phyloP scores from a whole-genome alignment of 257 asterid species.

The Plantago ovata region DNA sequence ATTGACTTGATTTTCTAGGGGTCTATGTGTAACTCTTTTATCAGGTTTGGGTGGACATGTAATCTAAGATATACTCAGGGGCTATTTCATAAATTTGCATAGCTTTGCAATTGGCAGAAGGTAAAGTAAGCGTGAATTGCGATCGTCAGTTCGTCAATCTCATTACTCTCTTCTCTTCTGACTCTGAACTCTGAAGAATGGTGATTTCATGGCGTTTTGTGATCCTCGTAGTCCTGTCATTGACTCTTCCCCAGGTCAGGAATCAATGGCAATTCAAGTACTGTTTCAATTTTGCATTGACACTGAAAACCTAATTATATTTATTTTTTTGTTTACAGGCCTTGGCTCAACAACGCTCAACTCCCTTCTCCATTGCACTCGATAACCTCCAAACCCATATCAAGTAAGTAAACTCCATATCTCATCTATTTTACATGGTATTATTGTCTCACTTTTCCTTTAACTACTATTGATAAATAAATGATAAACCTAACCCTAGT shows the following conservation, averaged over 20 bases:
- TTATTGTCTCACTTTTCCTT: too few species aligned
- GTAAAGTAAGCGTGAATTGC: too few species aligned
- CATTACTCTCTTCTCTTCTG: too few species aligned
- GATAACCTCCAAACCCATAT: conserved; percentile 52
- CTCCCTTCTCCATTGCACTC: conserved; percentile 62
- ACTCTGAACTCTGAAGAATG: background rate
- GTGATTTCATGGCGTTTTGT: conserved; percentile 31
- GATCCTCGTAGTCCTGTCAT: conserved; percentile 28
- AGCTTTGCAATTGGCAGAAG: too few species aligned
- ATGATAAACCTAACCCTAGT: background rate
- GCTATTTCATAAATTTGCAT: too few species aligned
- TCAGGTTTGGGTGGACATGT: too few species aligned
- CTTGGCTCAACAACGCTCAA: conserved; percentile 16
- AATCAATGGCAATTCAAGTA: background rate
- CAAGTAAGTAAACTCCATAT: conserved; percentile 33
- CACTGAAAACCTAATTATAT: conserved; percentile 12
- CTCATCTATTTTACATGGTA: background rate
- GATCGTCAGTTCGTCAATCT: too few species aligned
- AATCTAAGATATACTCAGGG: too few species aligned
- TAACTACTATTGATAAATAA: too few species aligned
- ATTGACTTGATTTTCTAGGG: too few species aligned
- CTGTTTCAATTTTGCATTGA: background rate
- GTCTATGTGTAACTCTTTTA: too few species aligned
- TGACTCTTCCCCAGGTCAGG: conserved; percentile 34
- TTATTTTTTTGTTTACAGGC: conserved; percentile 24